Conservation (phyloP, 108 stramenopile species). For the Nitzschia sp. region DNA sequence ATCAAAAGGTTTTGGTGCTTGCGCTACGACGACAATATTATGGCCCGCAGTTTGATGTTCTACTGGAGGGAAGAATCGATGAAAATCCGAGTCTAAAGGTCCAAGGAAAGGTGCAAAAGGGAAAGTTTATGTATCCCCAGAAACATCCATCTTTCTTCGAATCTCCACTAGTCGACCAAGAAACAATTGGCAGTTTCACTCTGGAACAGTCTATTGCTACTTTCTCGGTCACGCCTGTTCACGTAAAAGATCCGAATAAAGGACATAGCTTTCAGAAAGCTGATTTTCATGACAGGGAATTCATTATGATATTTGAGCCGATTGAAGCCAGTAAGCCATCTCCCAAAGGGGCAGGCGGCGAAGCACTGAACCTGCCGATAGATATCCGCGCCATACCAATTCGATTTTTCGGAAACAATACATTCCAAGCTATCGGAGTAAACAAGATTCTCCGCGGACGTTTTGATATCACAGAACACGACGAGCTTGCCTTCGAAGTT, state of each 20-base stretch:
- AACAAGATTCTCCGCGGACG: conserved; percentile 25
- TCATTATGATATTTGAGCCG: conserved; percentile 20
- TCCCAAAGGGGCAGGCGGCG: no score
- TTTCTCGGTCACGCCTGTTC: background rate
- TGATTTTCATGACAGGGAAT: conserved; percentile 7
- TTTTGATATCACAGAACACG: background rate
- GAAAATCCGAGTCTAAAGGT: background rate
- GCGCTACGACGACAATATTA: conserved; percentile 30
- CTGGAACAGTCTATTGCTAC: conserved; percentile 20
- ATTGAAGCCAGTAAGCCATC: background rate
- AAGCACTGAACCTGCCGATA: background rate
- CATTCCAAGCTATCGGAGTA: conserved; percentile 14
- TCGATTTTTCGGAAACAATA: conserved; percentile 20
- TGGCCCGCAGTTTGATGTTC: conserved; percentile 23
- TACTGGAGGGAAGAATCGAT: conserved; percentile 9
- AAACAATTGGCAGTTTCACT: conserved; percentile 3
- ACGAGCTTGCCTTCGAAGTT: conserved; percentile 14
- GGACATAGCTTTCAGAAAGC: background rate
- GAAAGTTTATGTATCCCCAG: conserved; percentile 27
- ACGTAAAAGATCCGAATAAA: background rate
- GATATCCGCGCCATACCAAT: conserved; percentile 26
- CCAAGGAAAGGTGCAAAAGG: conserved; percentile 15
- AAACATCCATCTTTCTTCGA: conserved; percentile 31
- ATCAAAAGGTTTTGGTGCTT: background rate
- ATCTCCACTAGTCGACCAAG: conserved; percentile 42